A percentile compares a stretch with the other conserved stretches of the same genome.
Conservation (phyloP, 176 grass and related monocot species). For the Cenchrus purpureus region DNA sequence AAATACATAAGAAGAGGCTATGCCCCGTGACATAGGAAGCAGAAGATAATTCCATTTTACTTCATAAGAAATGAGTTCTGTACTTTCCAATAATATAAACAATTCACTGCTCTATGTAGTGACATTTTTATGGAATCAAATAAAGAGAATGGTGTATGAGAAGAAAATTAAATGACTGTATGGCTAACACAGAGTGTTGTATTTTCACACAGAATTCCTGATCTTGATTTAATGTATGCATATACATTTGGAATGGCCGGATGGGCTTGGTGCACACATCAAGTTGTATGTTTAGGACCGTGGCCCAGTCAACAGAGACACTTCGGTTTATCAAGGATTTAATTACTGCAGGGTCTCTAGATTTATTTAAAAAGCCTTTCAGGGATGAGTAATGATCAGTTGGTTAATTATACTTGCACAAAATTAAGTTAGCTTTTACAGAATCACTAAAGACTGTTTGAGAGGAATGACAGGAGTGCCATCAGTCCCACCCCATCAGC, state of each 20-base stretch:
- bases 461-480: background rate
- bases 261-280: background rate
- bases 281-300: background rate
- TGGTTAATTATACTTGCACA: background rate
- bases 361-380: background rate
- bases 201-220: background rate
- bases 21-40: too few relatives aligned
- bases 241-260: background rate
- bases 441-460: background rate
- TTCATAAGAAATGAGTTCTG: too few relatives aligned
- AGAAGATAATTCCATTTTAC: background rate
- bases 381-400: background rate
- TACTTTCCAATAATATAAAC: too few relatives aligned
- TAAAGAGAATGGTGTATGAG: background rate
- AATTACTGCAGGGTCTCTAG: background rate
- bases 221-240: background rate
- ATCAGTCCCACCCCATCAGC: slow-evolving; percentile 83
- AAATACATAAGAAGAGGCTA: too few relatives aligned
- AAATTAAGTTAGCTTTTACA: background rate
- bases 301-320: background rate
- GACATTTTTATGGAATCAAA: background rate
- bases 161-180: background rate
- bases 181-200: background rate
- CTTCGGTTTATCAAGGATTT: too few relatives aligned
- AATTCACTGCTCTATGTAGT: background rate